Evolutionary conservation across 805 yeast species (phyloP), one percentile per base, ranked within the genome.

Genomic region (Tetrapisispora nanseiensis): DNA sequence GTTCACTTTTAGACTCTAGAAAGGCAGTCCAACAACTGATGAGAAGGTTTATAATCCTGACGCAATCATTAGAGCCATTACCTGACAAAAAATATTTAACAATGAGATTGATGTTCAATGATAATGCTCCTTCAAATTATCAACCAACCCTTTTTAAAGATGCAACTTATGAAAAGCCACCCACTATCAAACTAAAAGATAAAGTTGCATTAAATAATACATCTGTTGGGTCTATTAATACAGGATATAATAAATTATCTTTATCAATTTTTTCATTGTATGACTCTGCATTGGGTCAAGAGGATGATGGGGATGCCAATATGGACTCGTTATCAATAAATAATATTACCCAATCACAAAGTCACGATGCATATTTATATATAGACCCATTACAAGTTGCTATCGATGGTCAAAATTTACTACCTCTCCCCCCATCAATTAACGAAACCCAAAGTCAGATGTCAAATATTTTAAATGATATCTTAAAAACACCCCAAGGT

Each of bases 11-110:
- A 20, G 63, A 65, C 24, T 67, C 73, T 9, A 65, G 76, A 47
- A 63, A 62, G 43, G 63, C 67, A 46, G 63, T 73, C 3, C 76
- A 74, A 45, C 71, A 68, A 40, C 49, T 76, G 37, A 67, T 78
- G 65, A 69, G 68, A 51, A 61, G 74, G 40, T 68, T 78, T 40
- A 72, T 78, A 18, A 62, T 75, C 1, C 55, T 71, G 4, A 74
- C 81, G 0, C 83, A 78, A 52, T 62, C 71, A 0, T 58, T 77
- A n/a, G 70, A 74, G 15, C 69, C 74, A 1, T 51, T 76, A 21
- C 81, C 82, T 1, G 56, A 59, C 1, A 62, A 68, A 32, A 68
- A 75, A 42, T 72, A 50, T 40, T 51, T 77, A 30, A 62, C 73
- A 0, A 66, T 77, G 67, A 65, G 75, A 44, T 55, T 78, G 39